A percentile compares a stretch with the other conserved stretches of the same genome.
Evolutionary conservation across 805 yeast species (phyloP).

Genomic region (Pichia scutulata): DNA sequence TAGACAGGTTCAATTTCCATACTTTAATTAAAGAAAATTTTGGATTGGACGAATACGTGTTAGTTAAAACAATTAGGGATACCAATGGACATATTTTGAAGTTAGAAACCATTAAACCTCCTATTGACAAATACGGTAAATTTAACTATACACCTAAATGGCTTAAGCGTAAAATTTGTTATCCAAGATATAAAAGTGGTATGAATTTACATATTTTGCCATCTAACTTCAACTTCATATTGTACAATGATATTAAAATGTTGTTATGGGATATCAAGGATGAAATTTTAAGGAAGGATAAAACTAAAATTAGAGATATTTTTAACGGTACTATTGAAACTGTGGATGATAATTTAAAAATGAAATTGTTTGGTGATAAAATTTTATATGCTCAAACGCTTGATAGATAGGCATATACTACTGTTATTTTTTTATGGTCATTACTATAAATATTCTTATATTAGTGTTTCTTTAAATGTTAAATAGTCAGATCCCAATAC

Average conservation of each 20-base stretch:
- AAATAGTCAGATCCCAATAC: too few relatives aligned
- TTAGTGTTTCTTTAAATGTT: too few relatives aligned
- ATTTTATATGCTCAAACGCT: slow-evolving; percentile 12
- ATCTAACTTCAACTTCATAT: slow-evolving; percentile 13
- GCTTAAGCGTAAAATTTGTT: slow-evolving; percentile 34
- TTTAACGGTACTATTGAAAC: neutral
- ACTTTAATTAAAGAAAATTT: slow-evolving; percentile 13
- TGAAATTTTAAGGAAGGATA: slow-evolving; percentile 9
- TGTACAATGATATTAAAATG: slow-evolving; percentile 27
- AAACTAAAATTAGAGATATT: neutral
- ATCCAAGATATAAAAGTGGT: slow-evolving; percentile 37
- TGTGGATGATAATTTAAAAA: slow-evolving; percentile 24
- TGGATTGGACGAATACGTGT: slow-evolving; percentile 21
- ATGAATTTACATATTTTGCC: slow-evolving; percentile 33
- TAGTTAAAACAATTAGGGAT: slow-evolving; percentile 33
- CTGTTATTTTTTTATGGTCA: too few relatives aligned
- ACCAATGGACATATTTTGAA: slow-evolving; percentile 32
- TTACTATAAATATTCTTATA: too few relatives aligned
- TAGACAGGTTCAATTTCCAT: slow-evolving; percentile 15
- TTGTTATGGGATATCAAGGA: slow-evolving; percentile 25
- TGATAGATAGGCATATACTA: neutral
- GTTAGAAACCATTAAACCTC: slow-evolving; percentile 27
- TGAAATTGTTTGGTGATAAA: slow-evolving; percentile 18
- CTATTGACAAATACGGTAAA: slow-evolving; percentile 9
- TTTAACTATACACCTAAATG: slow-evolving; percentile 24